Evolutionary conservation across 495 filamentous ascomycete species (phyloP).

Genomic region (Aspergillus taichungensis): DNA sequence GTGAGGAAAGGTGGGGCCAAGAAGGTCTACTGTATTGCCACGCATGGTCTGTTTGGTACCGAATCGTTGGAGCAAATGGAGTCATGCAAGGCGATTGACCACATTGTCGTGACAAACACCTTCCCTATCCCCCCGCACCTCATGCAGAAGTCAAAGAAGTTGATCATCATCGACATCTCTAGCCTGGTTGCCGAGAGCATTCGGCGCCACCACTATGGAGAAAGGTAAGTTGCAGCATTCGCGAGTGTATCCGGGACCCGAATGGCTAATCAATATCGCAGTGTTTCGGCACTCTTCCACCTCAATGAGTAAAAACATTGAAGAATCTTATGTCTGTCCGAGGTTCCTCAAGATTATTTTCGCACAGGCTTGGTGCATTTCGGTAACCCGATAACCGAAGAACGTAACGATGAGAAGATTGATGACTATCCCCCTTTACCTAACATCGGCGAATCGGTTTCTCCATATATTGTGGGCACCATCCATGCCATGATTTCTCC

Average conservation of each 20-base stretch:
- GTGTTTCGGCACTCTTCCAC: conserved; percentile 78
- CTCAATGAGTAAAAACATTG: conserved; percentile 34
- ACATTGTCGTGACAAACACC: conserved; percentile 92
- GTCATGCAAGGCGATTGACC: conserved; percentile 81
- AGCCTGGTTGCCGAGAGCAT: conserved; percentile 86
- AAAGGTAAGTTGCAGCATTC: conserved; percentile 37
- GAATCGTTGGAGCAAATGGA: conserved; percentile 87
- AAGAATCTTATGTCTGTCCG: not conserved
- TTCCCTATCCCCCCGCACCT: conserved; percentile 78
- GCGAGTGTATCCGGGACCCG: not conserved
- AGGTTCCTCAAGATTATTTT: not conserved
- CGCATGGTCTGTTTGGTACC: conserved; percentile 86
- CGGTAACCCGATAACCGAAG: conserved; percentile 17
- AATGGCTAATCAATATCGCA: conserved; percentile 31
- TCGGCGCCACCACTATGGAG: conserved; percentile 85
- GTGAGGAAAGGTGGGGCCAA: conserved; percentile 86
- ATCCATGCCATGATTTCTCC: conserved; percentile 1
- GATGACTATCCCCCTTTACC: conserved; percentile 8
- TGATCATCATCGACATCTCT: conserved; percentile 81
- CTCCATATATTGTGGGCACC: conserved; percentile 5
- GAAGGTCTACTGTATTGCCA: conserved; percentile 95
- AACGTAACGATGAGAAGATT: conserved; percentile 15
- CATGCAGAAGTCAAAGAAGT: conserved; percentile 63
- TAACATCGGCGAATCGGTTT: not conserved
- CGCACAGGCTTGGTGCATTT: not conserved